These are phyloP conservation scores for Diaporthe ampelina DNA, from an alignment of 2,329 filamentous ascomycete species.

Conservation along the genomic window DNA sequence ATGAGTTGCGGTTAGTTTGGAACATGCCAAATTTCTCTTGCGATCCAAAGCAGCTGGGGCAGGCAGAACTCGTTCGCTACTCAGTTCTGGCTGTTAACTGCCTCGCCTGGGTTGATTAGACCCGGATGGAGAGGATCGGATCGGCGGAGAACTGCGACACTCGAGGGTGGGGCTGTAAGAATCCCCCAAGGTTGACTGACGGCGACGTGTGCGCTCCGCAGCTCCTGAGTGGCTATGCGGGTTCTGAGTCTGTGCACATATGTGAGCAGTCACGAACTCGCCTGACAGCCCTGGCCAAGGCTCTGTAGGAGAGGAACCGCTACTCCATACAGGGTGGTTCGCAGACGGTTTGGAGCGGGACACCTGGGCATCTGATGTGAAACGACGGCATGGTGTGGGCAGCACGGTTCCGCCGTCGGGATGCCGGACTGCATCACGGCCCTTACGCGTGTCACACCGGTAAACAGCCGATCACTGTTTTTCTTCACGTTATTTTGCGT, in stretches of 20 bases:
- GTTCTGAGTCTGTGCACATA: conserved; percentile 9
- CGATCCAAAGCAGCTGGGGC: conserved; percentile 6
- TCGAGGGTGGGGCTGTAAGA: conserved; percentile 29
- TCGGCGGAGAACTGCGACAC: conserved; percentile 19
- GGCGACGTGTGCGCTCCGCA: not conserved
- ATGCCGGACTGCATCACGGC: conserved; percentile 9
- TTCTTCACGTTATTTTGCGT: not conserved
- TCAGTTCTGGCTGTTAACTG: not conserved
- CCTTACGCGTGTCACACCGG: not conserved
- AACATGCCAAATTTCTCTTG: conserved; percentile 9
- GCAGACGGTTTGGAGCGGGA: not conserved
- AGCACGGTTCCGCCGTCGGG: conserved; percentile 6
- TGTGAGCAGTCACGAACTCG: conserved; percentile 9
- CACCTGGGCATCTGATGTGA: conserved; percentile 15
- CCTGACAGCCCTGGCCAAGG: not conserved
- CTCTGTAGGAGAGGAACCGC: too few species aligned
- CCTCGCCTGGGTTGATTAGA: not conserved
- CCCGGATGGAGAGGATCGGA: conserved; percentile 9
- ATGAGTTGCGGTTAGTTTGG: not conserved
- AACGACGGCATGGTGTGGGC: conserved; percentile 15
- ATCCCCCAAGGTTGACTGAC: conserved; percentile 7
- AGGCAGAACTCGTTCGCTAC: not conserved
- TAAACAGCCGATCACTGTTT: not conserved
- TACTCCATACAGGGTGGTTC: not conserved
- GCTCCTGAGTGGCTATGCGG: not conserved